Conservation (phyloP, 768 basidiomycete genomes). For the Auricularia heimuer region DNA sequence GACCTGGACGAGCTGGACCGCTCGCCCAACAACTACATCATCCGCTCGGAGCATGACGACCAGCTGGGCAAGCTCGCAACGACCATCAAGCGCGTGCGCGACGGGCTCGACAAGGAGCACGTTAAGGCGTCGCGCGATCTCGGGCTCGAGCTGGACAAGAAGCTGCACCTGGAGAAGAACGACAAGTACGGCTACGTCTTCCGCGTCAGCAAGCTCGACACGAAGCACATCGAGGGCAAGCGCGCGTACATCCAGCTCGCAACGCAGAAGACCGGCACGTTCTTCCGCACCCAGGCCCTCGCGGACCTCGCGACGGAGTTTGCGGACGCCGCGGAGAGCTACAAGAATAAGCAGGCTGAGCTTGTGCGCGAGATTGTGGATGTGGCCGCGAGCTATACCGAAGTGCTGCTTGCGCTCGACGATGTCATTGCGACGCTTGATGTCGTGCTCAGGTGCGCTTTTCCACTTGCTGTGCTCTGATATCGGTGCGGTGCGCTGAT, state of each 20-base stretch:
- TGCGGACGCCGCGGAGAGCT: constrained; percentile 53
- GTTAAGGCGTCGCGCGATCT: constrained; percentile 56
- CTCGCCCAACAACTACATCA: constrained; percentile 77
- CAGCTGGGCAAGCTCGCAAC: constrained; percentile 58
- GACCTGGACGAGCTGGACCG: constrained; percentile 66
- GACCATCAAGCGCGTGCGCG: constrained; percentile 41
- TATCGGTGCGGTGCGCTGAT: constrained; percentile 5
- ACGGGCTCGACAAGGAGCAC: constrained; percentile 79
- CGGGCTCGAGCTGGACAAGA: constrained; percentile 81
- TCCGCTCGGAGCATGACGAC: constrained; percentile 85
- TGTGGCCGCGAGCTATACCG: constrained; percentile 94
- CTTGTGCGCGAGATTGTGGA: constrained; percentile 88
- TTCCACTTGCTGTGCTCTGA: not conserved
- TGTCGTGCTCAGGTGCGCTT: constrained; percentile 69
- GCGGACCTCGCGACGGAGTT: constrained; percentile 66
- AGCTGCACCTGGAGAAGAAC: constrained; percentile 90
- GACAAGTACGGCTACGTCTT: constrained; percentile 87
- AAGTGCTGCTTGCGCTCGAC: constrained; percentile 78
- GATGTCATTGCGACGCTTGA: constrained; percentile 82
- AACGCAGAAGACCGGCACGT: constrained; percentile 77
- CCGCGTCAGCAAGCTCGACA: constrained; percentile 83
- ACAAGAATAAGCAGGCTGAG: constrained; percentile 63
- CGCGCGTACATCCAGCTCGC: constrained; percentile 75
- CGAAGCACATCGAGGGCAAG: constrained; percentile 50
- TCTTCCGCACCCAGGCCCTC: constrained; percentile 73